These are phyloP conservation scores for Copromyces sp. DNA, from an alignment of 495 filamentous ascomycete genomes.

Conservation along the genomic window DNA sequence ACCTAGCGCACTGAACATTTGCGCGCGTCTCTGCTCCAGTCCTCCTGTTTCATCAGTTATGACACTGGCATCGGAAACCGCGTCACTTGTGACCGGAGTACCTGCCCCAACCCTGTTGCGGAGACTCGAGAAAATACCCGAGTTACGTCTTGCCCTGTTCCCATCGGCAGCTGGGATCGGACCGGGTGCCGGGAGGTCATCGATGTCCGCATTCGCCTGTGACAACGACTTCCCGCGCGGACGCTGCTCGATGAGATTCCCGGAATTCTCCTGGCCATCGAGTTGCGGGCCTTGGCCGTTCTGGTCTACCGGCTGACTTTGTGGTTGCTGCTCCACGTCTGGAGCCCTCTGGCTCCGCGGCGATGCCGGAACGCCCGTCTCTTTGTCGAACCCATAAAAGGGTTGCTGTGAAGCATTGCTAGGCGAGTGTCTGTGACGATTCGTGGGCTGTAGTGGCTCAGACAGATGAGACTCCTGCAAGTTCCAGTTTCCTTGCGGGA, in stretches of 20 bases:
- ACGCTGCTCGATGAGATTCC: neutral
- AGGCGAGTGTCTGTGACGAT: slow-evolving; percentile 24
- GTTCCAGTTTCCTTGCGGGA: slow-evolving; percentile 30
- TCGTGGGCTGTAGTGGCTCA: slow-evolving; percentile 32
- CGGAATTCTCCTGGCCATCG: neutral
- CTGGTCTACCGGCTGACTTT: slow-evolving; percentile 11
- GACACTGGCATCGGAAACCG: slow-evolving; percentile 25
- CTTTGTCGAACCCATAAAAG: slow-evolving; percentile 35
- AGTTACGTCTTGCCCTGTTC: slow-evolving; percentile 23
- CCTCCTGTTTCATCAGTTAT: slow-evolving; percentile 20
- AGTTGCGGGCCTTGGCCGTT: slow-evolving; percentile 8
- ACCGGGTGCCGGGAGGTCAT: slow-evolving; percentile 3
- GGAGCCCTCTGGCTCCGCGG: slow-evolving; percentile 11
- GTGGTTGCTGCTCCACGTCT: slow-evolving; percentile 7
- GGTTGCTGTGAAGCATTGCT: slow-evolving; percentile 26
- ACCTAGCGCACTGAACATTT: slow-evolving; percentile 10
- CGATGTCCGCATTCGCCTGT: slow-evolving; percentile 27
- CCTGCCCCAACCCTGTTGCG: slow-evolving; percentile 21
- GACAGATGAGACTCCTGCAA: slow-evolving; percentile 35
- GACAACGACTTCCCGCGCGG: slow-evolving; percentile 16
- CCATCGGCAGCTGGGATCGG: slow-evolving; percentile 18
- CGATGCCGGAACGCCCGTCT: slow-evolving; percentile 22
- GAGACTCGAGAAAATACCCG: slow-evolving; percentile 28
- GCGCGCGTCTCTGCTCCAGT: slow-evolving; percentile 10
- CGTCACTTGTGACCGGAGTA: slow-evolving; percentile 19